phyloP scores from a whole-genome alignment of 495 filamentous ascomycete species.

The Trichoderma reesei region DNA sequence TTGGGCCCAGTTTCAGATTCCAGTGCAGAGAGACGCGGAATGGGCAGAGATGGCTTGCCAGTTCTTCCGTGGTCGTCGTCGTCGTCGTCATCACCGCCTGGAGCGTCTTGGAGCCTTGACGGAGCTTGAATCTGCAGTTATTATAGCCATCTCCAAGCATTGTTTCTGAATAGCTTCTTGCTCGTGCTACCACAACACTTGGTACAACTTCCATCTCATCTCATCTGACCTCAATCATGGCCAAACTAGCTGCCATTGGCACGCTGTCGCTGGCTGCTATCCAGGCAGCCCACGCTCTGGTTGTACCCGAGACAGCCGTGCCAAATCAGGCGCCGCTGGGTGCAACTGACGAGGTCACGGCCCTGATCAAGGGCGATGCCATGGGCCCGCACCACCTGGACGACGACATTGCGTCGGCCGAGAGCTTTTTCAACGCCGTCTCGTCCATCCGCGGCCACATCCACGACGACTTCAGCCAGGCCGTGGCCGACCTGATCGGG shows the following conservation, averaged over 20 bases:
- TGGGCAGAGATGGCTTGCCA: neutral
- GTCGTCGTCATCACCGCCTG: neutral
- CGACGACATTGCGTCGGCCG: neutral
- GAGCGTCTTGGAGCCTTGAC: neutral
- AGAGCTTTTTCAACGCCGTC: neutral
- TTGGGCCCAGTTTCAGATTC: neutral
- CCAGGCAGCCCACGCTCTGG: neutral
- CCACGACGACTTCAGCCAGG: slow-evolving; percentile 7
- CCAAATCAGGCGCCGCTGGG: slow-evolving; percentile 1
- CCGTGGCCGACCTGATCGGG: slow-evolving; percentile 4
- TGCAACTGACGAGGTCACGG: neutral
- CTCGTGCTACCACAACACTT: neutral
- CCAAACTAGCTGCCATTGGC: neutral
- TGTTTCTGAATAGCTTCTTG: neutral
- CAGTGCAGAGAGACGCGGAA: neutral
- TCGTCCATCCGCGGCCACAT: neutral
- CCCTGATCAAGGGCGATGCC: neutral
- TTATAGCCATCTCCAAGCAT: neutral
- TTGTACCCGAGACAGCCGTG: neutral
- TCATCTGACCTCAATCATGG: neutral
- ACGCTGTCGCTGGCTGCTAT: slow-evolving; percentile 1
- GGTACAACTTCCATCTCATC: no score
- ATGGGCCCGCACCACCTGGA: neutral
- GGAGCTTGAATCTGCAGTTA: neutral
- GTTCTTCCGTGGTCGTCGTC: neutral